Percentiles rank a stretch among this genome's conserved stretches.
These are phyloP conservation scores for Exophiala alcalophila DNA, from an alignment of 2,329 filamentous ascomycete species.

Conservation along the genomic window DNA sequence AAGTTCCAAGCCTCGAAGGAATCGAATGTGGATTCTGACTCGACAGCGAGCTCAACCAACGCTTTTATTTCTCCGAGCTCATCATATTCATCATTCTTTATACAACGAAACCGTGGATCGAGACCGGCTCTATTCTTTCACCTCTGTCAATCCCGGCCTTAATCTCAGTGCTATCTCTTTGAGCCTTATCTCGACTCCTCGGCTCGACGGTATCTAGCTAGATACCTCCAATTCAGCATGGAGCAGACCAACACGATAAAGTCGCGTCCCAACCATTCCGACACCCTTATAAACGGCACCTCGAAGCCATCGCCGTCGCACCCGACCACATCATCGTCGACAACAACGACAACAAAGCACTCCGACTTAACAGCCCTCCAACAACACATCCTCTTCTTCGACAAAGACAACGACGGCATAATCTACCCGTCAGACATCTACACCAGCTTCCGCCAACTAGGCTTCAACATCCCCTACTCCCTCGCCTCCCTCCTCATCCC, in stretches of 20 bases:
- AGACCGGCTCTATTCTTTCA: too few relatives aligned
- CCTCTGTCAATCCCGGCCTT: too few relatives aligned
- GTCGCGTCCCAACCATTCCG: too few relatives aligned
- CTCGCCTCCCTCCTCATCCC: constrained; percentile 42
- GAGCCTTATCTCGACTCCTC: too few relatives aligned
- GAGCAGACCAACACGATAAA: neutral
- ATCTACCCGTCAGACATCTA: constrained; percentile 55
- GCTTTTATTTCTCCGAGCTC: too few relatives aligned
- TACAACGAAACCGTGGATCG: too few relatives aligned
- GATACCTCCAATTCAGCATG: neutral
- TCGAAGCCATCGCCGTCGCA: neutral
- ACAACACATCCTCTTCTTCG: constrained; percentile 48
- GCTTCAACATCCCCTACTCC: constrained; percentile 39
- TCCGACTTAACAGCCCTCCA: constrained; percentile 16
- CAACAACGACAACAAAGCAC: neutral
- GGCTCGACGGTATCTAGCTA: neutral
- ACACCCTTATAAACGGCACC: neutral
- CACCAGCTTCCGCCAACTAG: constrained; percentile 46
- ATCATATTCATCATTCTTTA: too few relatives aligned
- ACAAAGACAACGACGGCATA: constrained; percentile 51
- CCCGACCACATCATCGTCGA: neutral
- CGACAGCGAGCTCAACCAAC: too few relatives aligned
- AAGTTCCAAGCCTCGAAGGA: too few relatives aligned
- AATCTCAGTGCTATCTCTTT: too few relatives aligned
- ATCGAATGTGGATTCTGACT: too few relatives aligned